Evolutionary conservation across 2,329 filamentous ascomycete species (phyloP), one percentile per base, ranked within the genome.

Genomic region (Lasiodiplodia hormozganensis): DNA sequence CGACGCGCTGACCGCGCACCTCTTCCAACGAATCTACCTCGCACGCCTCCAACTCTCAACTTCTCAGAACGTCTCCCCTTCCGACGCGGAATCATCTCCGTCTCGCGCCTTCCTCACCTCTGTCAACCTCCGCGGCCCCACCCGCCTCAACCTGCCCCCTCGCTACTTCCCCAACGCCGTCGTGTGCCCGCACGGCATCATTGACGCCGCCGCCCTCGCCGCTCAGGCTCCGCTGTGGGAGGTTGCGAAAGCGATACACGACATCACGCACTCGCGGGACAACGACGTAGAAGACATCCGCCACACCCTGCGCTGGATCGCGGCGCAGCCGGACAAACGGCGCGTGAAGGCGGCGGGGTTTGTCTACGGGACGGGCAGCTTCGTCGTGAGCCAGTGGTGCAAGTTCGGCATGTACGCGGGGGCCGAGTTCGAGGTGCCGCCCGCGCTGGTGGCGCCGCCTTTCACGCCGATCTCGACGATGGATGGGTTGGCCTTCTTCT

Each of bases 331-430:
- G 23, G 62, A 65, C 49, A 52, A 40, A 21, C 36, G 34, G n/a
- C 47, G 25, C 28, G n/a, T 65, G 12, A 5, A 14, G n/a, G 14
- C 7, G 21, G 62, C 7, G 21, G 62, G 31, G 6, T 53, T 65
- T 12, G 43, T 7, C 12, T 16, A 6, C 21, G 23, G 47, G 18
- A 2, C 3, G 16, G 49, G 31, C 18, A 31, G 31, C 31, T 21
- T 52, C 49, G 54, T 65, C 28, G 10, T 54, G 14, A 65, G 47
- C 49, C 12, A 16, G 28, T 65, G 62, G 62, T 38, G 34, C 62
- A 53, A 54, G 31, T 65, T 65, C 51, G 47, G 38, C 47, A 10
- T 43, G 28, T 65, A 65, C 14, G n/a, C 11, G n/a, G 47, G 62
- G 8, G n/a, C 62, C 0, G 62, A 2, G 18, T 65, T 65, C 8